A percentile compares a stretch with the other conserved stretches of the same genome.
phyloP scores from a whole-genome alignment of 1,139 yeast species.

The Geotrichum restrictum region DNA sequence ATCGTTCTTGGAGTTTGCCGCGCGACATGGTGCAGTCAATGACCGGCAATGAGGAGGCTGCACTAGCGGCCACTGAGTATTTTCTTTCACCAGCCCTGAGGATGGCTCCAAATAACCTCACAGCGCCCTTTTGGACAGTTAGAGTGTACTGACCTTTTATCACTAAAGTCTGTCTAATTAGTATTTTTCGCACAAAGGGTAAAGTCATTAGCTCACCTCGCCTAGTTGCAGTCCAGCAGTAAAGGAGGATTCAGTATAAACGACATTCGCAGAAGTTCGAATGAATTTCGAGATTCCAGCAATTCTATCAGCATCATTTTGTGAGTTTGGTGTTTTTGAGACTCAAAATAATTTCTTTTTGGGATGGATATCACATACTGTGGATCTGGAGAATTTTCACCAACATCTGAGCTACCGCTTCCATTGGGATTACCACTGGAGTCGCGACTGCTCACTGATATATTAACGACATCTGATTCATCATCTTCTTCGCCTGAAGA shows the following conservation, averaged over 20 bases:
- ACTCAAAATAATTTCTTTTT: not conserved
- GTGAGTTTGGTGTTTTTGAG: not conserved
- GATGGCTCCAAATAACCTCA: conserved; percentile 51
- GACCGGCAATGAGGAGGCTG: conserved; percentile 53
- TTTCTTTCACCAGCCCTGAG: conserved; percentile 32
- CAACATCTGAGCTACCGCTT: not conserved
- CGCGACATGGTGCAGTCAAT: conserved; percentile 48
- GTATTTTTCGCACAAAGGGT: not conserved
- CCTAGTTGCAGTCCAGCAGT: conserved; percentile 16
- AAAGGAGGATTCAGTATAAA: conserved; percentile 1
- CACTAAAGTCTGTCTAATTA: conserved; percentile 35
- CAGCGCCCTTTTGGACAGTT: conserved; percentile 56
- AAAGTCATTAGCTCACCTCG: conserved; percentile 10
- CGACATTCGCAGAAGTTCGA: conserved; percentile 5
- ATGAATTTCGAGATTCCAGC: conserved; percentile 2
- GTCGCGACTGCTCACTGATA: not conserved
- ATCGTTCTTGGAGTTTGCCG: conserved; percentile 35
- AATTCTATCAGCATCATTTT: not conserved
- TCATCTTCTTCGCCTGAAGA: not conserved
- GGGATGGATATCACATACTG: conserved; percentile 1
- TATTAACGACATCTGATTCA: not conserved
- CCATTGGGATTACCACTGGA: not conserved
- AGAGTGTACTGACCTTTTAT: conserved; percentile 58
- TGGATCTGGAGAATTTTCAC: not conserved
- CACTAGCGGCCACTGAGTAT: conserved; percentile 44